These are phyloP conservation scores for Xylaria sp. DNA, from an alignment of 2,329 filamentous ascomycete genomes.

Conservation along the genomic window DNA sequence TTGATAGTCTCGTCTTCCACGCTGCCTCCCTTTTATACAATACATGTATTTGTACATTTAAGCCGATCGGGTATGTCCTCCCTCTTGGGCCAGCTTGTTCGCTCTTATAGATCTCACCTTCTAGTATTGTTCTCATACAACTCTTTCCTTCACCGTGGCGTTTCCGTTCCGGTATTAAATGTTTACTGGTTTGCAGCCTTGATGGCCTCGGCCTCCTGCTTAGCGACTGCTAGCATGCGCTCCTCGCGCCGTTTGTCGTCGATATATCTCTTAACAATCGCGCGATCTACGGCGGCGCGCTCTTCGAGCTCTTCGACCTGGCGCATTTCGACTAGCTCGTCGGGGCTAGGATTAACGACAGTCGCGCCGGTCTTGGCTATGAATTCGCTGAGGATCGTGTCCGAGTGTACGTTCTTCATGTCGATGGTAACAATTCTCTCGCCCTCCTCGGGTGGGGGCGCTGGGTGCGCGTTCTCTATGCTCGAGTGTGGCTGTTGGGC, in stretches of 20 bases:
- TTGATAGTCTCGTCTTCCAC: background rate
- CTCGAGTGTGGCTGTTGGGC: slow-evolving; percentile 55
- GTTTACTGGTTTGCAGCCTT: slow-evolving; percentile 43
- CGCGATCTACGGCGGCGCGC: slow-evolving; percentile 59
- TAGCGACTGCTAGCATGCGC: slow-evolving; percentile 61
- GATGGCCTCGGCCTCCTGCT: slow-evolving; percentile 54
- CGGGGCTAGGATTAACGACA: slow-evolving; percentile 59
- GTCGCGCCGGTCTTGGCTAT: slow-evolving; percentile 66
- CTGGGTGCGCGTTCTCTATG: slow-evolving; percentile 52
- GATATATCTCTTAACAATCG: slow-evolving; percentile 56
- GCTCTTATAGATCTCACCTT: background rate
- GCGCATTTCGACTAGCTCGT: slow-evolving; percentile 64
- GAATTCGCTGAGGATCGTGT: slow-evolving; percentile 67
- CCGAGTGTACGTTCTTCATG: slow-evolving; percentile 67
- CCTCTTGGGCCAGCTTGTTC: slow-evolving; percentile 1
- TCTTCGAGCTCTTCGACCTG: slow-evolving; percentile 60
- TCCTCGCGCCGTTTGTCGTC: slow-evolving; percentile 67
- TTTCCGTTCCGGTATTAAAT: background rate
- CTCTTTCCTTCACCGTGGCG: background rate
- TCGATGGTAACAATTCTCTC: slow-evolving; percentile 62
- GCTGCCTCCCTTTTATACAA: slow-evolving; percentile 14
- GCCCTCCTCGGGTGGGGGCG: slow-evolving; percentile 53
- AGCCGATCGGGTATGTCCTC: background rate
- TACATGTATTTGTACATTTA: slow-evolving; percentile 30
- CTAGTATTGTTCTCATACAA: slow-evolving; percentile 6